Evolutionary conservation across 441 rosid species (phyloP), one percentile per base, ranked within the genome.

Genomic region (Brassica balearica): DNA sequence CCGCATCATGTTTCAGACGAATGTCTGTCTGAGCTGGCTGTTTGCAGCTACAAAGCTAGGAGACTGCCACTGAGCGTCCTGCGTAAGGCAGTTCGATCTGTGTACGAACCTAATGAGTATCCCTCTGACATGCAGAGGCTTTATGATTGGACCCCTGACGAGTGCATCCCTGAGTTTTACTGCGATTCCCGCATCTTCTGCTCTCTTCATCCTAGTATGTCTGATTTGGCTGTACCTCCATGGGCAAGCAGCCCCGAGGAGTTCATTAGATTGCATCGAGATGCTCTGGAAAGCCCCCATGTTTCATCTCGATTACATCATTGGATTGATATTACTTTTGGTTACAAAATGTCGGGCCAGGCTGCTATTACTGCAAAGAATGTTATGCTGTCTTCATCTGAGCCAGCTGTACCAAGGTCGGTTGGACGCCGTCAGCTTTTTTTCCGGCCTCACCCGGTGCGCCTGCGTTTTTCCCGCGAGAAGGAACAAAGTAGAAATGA

Each of bases 111-210:
- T 70, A 95, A 95, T 82, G 99, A 95, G 81, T 95, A 95, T 84
- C 99, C 99, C 68, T 93, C 99, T 34, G 91, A 85, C 70, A 95
- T 95, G 98, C 93, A 89, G 84, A 87, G 99, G 81, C 91, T 93
- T 78, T 95, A 95, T 81, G 97, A 91, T 51, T 95, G 99, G 99
- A 95, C 99, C 43, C 99, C 99, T 82, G 99, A 95, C 75, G 99
- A 95, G 84, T 93, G 98, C 90, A 93, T 95, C 79, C 99, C 99
- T 17, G 99, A 95, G 84, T 95, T 95, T 78, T 95, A 87, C 76
- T 91, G 91, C 74, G 96, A 93, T 80, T 90, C 98, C 9, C 87
- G 78, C 70, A 88, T 95, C 66, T 95, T 95, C 83, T 75, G 69
- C 82, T 95, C 98, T 72, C 41, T 84, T 58, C 96, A 95, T 82